Evolutionary conservation across 2,329 filamentous ascomycete genomes (phyloP), one percentile per base, ranked within the genome.

Genomic region (Chalara sp.): DNA sequence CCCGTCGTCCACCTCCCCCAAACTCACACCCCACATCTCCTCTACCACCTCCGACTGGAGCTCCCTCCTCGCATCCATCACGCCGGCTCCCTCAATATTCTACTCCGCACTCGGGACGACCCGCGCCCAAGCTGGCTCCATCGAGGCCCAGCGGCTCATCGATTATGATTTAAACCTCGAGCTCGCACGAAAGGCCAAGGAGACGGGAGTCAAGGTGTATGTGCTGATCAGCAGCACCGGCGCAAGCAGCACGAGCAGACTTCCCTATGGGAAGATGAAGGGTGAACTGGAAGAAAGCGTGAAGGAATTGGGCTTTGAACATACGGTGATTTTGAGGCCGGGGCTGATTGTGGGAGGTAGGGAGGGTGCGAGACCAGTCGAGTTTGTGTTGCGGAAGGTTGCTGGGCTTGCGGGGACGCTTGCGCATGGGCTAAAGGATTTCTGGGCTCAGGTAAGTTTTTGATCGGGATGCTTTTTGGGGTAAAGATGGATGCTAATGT

Each of bases 111-210:
- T 96, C 1, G 92, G 85, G 52, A 96, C 89, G 2, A 96, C 91
- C 0, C 80, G 83, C 46, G 85, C 74, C 0, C 75, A 76, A 10
- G 90, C 89, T 0, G 91, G 91, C 54, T 76, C 86, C 51, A 71
- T 95, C 57, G 84, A 82, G 31, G 82, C 84, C 55, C 92, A 96
- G 70, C 86, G 89, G 72, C 87, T 87, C 64, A 87, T 96, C 57
- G 92, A 96, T 71, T 81, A 90, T 65, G 89, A 93, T 63, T 75
- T 96, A 43, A 95, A 95, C 68, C 68, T 95, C 46, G 83, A 85
- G 57, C 75, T 95, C 29, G 90, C 88, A 4, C 77, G 79, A 54
- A 83, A 86, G 0, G 89, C 91, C 42, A 88, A 85, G 64, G 78
- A 76, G 4, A 80, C 83, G 1, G 89, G 89, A 35, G 78, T 81